Base-by-base conservation (phyloP, 257 asterid genomes). In the Galeopsis tetrahit region DNA sequence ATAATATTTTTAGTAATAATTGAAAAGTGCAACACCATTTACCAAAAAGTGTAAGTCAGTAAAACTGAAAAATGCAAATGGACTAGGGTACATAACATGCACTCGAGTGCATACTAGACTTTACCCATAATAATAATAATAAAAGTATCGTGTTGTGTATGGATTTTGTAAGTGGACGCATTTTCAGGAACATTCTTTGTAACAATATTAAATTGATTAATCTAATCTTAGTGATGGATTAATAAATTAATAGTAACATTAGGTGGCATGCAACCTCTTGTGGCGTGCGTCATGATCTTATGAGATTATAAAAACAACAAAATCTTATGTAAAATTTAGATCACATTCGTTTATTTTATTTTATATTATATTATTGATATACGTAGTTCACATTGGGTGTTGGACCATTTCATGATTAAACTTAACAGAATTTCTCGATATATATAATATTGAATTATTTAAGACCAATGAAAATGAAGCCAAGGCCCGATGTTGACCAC, bases 121-220 rank as follows among this genome's bases (percentile, higher is more conserved):
- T n/a, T n/a, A n/a, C n/a, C n/a, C n/a, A n/a, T 21, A 49, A n/a
- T 49, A 13, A 13, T 4, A 49, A 44, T 2, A 10, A 44, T 21
- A 0, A 49, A 49, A 7, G 6, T 11, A 49, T 5, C 68, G 36
- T 40, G 53, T 38, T 9, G 3, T 63, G 68, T 39, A 40, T 63
- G 68, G 14, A n/a, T 63, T 33, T 2, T 14, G 3, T 28, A 15
- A 11, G 9, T 40, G 35, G 28, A 21, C 28, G 28, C 14, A 17
- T 63, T 40, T 63, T n/a, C 35, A 63, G 17, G 53, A 63, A 63
- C 68, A 63, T 63, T 63, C 68, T 7, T 63, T 63, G 48, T 34
- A 8, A 61, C 6, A 61, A 61, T 17, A 13, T 38, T 36, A 21
- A 36, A 61, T 61, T 61, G 0, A 3, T 21, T 36, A n/a, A 8